Evolutionary conservation across 2,329 filamentous ascomycete species (phyloP), one percentile per base, ranked within the genome.

Genomic region (Diaporthe sp.): DNA sequence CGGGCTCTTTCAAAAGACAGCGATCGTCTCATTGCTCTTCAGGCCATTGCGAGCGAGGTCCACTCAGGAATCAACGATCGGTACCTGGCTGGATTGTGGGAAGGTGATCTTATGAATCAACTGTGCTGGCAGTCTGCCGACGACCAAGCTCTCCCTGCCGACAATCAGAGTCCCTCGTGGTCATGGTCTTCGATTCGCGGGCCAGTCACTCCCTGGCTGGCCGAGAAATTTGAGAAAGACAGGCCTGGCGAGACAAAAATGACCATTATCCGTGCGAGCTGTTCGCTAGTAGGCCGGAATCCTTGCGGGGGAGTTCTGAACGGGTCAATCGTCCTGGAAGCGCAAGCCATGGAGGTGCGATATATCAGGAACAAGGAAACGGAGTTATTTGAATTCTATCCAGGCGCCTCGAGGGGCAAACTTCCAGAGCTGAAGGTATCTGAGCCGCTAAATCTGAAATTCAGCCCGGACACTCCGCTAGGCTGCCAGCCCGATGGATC

Each of bases 141-240:
- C 34, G 4, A 4, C 7, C 19, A 10, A 59, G 19, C 0, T 2
- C 31, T 59, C 34, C 57, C 57, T 7, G 57, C 57, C 57, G 34
- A 59, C 57, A 59, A 39, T 10, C 9, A 59, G 34, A 59, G 57
- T n/a, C 57, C 57, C 12, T 59, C 57, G 8, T 59, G 57, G 57
- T 59, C 57, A 4, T 59, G 57, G 57, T 37, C 57, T 25, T 59
- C 57, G 1, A 59, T 59, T 5, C 57, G 57, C 9, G 57, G 57
- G 3, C 34, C 31, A 12, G 8, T n/a, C 12, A 25, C 8, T 8
- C 57, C 57, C 0, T n/a, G 1, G 10, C 19, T 39, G 57, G 2
- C 31, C 10, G 57, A 59, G 34, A 2, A 59, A 10, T 39, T 39
- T 8, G 57, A 59, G 5, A 8, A 37, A 19, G 12, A 9, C 17